Evolutionary conservation across 441 rosid genomes (phyloP).

Genomic region (Corymbia calophylla): DNA sequence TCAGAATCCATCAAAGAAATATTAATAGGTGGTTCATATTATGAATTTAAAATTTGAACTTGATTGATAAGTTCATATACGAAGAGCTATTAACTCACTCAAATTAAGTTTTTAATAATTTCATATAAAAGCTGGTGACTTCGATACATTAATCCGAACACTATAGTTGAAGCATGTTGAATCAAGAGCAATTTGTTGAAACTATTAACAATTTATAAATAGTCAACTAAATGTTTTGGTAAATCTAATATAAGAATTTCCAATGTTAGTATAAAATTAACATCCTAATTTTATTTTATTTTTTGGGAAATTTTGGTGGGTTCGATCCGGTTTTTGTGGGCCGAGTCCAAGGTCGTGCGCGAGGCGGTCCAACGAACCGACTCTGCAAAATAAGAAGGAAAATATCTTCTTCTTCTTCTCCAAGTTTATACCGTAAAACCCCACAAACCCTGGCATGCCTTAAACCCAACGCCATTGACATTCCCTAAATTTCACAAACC

Average conservation of each 20-base stretch:
- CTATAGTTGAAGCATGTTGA: background rate
- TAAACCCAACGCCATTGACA: background rate
- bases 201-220: background rate
- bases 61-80: fast-evolving
- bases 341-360: background rate
- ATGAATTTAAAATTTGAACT: too few species aligned
- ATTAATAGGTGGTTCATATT: background rate
- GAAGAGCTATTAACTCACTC: fast-evolving
- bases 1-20: background rate
- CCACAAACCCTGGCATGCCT: background rate
- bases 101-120: too few species aligned
- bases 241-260: background rate
- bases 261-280: background rate
- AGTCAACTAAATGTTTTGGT: background rate
- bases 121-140: background rate
- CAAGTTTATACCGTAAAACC: background rate
- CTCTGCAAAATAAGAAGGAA: background rate
- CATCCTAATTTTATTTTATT: background rate
- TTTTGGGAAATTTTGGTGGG: background rate
- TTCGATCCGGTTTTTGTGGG: background rate
- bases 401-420: background rate
- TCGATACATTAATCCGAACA: fast-evolving
- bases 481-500: background rate
- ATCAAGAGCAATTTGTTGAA: background rate
- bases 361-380: background rate